Percentiles rank a stretch among this genome's conserved stretches.
Conservation (phyloP, 2,329 filamentous ascomycete species). For the Teratosphaeria epicoccoides region DNA sequence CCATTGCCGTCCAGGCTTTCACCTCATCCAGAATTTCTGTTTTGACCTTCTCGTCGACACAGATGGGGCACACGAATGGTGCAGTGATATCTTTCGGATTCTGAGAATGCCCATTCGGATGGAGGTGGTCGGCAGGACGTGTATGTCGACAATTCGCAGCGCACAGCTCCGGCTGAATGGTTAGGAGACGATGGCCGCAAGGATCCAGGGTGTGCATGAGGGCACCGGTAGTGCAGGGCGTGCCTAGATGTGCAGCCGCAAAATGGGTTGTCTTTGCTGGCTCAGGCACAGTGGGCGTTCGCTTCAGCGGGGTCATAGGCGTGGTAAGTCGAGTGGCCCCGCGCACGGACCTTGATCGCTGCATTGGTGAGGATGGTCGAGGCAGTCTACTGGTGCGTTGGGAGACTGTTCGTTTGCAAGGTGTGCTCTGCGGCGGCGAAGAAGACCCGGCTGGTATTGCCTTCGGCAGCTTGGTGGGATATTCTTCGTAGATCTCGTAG, state of each 20-base stretch:
- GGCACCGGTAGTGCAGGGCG: neutral
- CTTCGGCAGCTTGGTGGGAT: neutral
- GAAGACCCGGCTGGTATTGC: neutral
- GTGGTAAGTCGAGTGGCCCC: neutral
- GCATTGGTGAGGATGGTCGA: neutral
- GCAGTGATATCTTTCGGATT: slow-evolving; percentile 1
- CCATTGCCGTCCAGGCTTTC: neutral
- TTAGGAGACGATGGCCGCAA: neutral
- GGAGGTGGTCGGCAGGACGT: neutral
- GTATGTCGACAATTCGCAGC: neutral
- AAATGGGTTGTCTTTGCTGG: neutral
- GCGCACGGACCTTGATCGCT: neutral
- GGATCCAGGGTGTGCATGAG: neutral
- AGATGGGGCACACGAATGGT: neutral
- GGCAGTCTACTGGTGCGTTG: neutral
- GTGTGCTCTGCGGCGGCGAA: neutral
- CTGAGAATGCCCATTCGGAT: neutral
- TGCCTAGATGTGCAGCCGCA: neutral
- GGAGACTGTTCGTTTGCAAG: neutral
- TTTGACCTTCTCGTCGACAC: neutral
- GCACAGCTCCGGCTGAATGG: neutral
- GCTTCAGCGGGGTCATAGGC: neutral
- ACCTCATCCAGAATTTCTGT: neutral
- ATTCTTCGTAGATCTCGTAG: neutral
- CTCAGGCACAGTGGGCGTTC: neutral